Percentiles rank a stretch among this genome's conserved stretches.
Evolutionary conservation across 2,329 filamentous ascomycete genomes (phyloP).

Genomic region (Colletotrichum viniferum): DNA sequence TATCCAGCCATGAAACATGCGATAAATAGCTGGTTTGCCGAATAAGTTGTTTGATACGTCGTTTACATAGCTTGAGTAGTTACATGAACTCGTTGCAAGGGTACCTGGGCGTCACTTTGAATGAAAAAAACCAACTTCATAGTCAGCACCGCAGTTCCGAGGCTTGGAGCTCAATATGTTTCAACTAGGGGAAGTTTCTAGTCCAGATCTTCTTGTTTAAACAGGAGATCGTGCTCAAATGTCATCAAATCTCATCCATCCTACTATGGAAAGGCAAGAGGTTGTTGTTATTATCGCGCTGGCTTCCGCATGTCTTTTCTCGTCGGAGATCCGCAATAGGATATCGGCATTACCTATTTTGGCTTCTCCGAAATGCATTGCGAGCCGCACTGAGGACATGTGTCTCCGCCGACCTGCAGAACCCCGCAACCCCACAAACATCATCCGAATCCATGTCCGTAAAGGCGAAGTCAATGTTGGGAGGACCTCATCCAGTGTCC

Average conservation of each 20-base stretch:
- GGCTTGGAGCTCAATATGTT: background rate
- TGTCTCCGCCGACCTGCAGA: background rate
- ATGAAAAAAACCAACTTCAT: background rate
- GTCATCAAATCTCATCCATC: background rate
- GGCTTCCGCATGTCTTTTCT: background rate
- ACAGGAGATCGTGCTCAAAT: background rate
- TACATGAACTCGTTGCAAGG: background rate
- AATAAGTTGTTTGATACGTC: background rate
- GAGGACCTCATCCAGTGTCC: background rate
- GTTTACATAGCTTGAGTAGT: background rate
- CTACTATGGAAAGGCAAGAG: background rate
- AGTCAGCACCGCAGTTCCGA: background rate
- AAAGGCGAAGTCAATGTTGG: background rate
- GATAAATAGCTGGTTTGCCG: accelerated
- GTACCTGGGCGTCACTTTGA: background rate
- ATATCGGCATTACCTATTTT: background rate
- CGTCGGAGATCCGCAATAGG: background rate
- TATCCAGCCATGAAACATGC: background rate
- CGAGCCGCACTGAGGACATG: background rate
- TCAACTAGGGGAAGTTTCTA: background rate
- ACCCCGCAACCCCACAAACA: background rate
- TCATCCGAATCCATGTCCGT: background rate
- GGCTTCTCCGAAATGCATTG: background rate
- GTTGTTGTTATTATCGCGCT: background rate
- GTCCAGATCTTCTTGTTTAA: accelerated